phyloP scores from a whole-genome alignment of 2,329 filamentous ascomycete species.

The Cytospora paraplurivora region DNA sequence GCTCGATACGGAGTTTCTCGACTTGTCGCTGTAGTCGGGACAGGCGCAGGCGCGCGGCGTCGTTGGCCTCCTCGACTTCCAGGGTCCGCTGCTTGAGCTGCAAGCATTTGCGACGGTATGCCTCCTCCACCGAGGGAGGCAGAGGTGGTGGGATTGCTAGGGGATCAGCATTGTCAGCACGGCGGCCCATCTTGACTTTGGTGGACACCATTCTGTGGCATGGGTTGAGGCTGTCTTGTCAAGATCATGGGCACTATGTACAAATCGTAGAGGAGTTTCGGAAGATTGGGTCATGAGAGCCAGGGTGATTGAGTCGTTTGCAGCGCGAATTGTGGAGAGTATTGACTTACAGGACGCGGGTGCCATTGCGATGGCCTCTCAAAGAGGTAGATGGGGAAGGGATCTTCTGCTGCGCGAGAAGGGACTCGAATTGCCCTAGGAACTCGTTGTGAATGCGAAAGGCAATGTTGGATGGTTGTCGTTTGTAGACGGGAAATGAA shows the following conservation, averaged over 20 bases:
- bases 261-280: constrained; percentile 16
- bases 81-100: constrained; percentile 88
- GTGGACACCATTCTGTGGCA: constrained; percentile 23
- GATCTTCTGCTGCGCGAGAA: neutral
- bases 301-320: constrained; percentile 23
- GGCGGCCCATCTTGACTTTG: constrained; percentile 31
- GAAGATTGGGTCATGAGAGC: constrained; percentile 15
- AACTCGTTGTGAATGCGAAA: neutral
- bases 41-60: constrained; percentile 77
- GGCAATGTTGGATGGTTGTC: neutral
- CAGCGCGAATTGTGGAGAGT: constrained; percentile 29
- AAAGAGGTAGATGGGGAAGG: neutral
- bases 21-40: constrained; percentile 80
- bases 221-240: constrained; percentile 1
- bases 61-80: constrained; percentile 91
- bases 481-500: neutral
- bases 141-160: constrained; percentile 58
- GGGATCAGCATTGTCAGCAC: constrained; percentile 40
- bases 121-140: constrained; percentile 90
- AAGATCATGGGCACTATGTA: constrained; percentile 3
- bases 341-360: constrained; percentile 27
- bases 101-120: constrained; percentile 95
- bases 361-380: constrained; percentile 22
- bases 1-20: constrained; percentile 87
- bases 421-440: neutral